These are phyloP conservation scores for Linnemannia schmuckeri DNA, from an alignment of 192 early-diverging fungal species.

Conservation along the genomic window DNA sequence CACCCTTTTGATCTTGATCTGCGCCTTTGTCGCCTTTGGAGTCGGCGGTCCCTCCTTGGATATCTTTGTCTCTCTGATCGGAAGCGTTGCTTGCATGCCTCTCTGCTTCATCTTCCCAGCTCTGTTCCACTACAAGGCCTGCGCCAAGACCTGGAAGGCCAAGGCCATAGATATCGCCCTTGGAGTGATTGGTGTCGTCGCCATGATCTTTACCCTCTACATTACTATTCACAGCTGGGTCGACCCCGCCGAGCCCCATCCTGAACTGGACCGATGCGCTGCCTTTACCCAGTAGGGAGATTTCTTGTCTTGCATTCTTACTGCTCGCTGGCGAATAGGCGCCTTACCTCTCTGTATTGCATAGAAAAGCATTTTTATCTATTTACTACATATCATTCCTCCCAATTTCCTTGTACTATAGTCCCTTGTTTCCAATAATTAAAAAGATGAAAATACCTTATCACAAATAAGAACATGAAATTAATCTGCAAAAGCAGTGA, in stretches of 20 bases:
- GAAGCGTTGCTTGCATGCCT: conserved; percentile 82
- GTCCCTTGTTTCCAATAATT: not conserved
- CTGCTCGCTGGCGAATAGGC: not conserved
- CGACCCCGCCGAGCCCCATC: conserved; percentile 5
- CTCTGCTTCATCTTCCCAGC: conserved; percentile 83
- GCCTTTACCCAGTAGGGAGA: conserved; percentile 17
- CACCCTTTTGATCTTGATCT: conserved; percentile 65
- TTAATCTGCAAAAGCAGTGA: not conserved
- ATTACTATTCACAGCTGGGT: conserved; percentile 73
- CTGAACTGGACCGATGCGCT: conserved; percentile 20
- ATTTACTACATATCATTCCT: not conserved
- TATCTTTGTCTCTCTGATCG: conserved; percentile 84
- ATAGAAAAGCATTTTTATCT: not conserved
- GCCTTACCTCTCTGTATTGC: not conserved
- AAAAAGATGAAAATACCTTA: not conserved
- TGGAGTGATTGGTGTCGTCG: conserved; percentile 74
- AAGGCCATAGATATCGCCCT: conserved; percentile 64
- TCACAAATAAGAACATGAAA: not conserved
- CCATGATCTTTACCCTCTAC: conserved; percentile 73
- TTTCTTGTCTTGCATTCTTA: not conserved
- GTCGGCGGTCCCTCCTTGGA: conserved; percentile 74
- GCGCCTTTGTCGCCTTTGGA: conserved; percentile 71
- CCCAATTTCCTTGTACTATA: not conserved
- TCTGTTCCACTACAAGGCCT: conserved; percentile 75
- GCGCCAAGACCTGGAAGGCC: conserved; percentile 46